Evolutionary conservation across 805 yeast genomes (phyloP), one percentile per base, ranked within the genome.

Genomic region (Candida ipomoeae): DNA sequence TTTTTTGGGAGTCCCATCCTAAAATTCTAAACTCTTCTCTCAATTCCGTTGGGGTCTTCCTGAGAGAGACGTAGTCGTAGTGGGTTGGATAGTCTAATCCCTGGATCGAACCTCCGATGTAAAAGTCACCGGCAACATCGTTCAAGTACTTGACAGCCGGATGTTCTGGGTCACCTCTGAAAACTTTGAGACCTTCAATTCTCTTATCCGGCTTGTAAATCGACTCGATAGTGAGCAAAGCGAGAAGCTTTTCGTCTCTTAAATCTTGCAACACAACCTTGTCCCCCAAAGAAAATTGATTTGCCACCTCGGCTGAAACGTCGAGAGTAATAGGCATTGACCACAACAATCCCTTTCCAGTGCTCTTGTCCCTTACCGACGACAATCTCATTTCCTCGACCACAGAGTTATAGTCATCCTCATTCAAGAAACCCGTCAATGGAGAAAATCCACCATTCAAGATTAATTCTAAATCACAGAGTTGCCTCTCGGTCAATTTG

Each of bases 151-250:
- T 77, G 62, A 87, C 77, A 11, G 97, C 97, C 18, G 97, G 97
- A 71, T 91, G 98, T 68, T 92, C 97, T 41, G 95, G 91, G 68
- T 92, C 97, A 55, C 97, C 98, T 67, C 97, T 83, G 73, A 89
- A 92, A 29, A 90, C 97, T 65, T 84, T 79, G 58, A 81, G 69
- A 48, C 97, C 97, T 74, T 91, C 98, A 17, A 66, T 65, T 50
- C 72, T 63, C 76, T 92, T 92, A 70, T 91, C 78, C 58, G 96
- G 97, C 61, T 76, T 76, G 75, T 86, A 91, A 33, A 88, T 80
- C 55, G 90, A 94, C 51, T 78, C 82, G 21, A 91, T 75, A 10
- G 95, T 85, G 63, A 91, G 72, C 58, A 91, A 82, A 26, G 97
- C 97, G 60, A 91, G 75, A 0, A 89, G 82, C 48, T 79, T 71